Conservation (phyloP, 345 rosid genomes). For the Citrus australasica region DNA sequence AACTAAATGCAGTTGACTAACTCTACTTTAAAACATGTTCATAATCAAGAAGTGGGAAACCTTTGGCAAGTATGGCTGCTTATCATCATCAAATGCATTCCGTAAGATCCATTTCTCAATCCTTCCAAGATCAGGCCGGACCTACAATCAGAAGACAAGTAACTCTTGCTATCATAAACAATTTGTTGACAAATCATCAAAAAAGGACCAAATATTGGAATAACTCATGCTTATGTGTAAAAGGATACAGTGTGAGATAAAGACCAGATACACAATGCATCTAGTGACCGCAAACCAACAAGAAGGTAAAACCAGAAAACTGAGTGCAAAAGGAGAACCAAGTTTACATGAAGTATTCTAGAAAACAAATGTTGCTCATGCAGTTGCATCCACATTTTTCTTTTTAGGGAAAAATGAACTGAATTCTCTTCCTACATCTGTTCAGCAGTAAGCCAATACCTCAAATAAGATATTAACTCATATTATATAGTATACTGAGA, state of each 20-base stretch:
- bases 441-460: not conserved
- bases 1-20: not conserved
- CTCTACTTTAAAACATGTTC: not conserved
- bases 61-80: constrained; percentile 75
- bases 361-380: not conserved
- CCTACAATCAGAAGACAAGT: constrained; percentile 29
- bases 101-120: constrained; percentile 87
- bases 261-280: not conserved
- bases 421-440: not conserved
- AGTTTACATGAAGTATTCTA: not conserved
- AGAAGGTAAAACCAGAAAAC: not conserved
- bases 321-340: not conserved
- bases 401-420: not conserved
- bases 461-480: not conserved
- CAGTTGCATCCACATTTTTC: not conserved
- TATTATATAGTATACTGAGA: not conserved
- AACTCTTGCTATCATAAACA: not conserved
- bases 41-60: constrained; percentile 23
- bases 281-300: not conserved
- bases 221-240: too few relatives aligned
- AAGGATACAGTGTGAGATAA: not conserved
- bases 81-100: constrained; percentile 78
- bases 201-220: too few relatives aligned
- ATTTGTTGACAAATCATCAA: not conserved
- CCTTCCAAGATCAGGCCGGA: constrained; percentile 70